Base-by-base conservation (phyloP, 768 basidiomycete genomes). In the Russula sp. region DNA sequence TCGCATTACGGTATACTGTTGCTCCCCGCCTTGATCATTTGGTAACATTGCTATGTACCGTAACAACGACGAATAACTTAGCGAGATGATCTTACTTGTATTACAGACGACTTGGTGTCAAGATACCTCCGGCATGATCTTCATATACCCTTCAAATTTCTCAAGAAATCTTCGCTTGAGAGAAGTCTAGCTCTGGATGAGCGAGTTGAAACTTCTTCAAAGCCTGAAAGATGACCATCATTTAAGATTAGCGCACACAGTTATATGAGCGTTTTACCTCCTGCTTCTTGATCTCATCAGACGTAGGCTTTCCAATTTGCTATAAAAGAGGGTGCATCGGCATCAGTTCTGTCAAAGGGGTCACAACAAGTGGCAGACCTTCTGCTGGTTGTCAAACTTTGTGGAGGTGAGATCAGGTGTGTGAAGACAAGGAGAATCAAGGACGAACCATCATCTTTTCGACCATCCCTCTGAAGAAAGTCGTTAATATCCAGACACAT, bases 381-480 rank as follows among this genome's bases (percentile, higher is more conserved):
- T 88, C 72, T 87, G 87, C 72, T 89, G 87, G 67, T 89, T 89
- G 71, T 90, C 89, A 67, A 88, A 90, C 88, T 89, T 68, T 3
- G 53, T 10, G 56, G 54, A 46, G 26, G 44, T 38, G 18, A 28
- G 36, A 8, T 18, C 22, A 3, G 24, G 38, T n/a, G 16, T 48
- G 46, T 32, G 8, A 56, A 18, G 55, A 36, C 28, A 40, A 64
- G 42, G 34, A 52, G 8, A 66, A 55, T 63, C 56, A 44, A 40
- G 51, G 28, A 75, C 89, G 70, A 77, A 96, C 96, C 96, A 99
- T 98, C 97, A 99, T 99, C 80, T 99, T 99, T 76, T 99, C 97
- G 4, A 99, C 97, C 91, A 99, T 90, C 2, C 91, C 94, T 69
- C 97, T 92, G 57, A 71, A 2, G 42, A 69, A 54, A 44, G 5